phyloP scores from a whole-genome alignment of 345 rosid genomes.

The Linum lewisii region DNA sequence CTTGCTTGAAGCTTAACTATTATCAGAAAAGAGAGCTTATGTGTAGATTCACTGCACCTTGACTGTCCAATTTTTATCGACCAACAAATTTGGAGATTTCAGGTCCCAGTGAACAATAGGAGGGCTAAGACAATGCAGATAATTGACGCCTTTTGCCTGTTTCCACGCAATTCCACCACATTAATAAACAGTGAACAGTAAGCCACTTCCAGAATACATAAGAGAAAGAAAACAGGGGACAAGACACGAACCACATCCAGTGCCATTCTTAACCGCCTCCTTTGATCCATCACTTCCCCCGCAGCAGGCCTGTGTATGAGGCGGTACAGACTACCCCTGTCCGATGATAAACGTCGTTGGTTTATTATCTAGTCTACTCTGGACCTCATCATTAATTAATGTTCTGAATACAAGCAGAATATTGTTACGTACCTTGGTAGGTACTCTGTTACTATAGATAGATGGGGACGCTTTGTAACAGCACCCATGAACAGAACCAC shows the following conservation, averaged over 20 bases:
- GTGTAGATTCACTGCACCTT: conserved; percentile 38
- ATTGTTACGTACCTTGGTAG: conserved; percentile 85
- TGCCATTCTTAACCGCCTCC: conserved; percentile 87
- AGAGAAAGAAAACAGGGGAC: background rate
- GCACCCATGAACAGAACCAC: conserved; percentile 99
- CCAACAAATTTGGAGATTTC: conserved; percentile 88
- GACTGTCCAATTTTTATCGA: conserved; percentile 92
- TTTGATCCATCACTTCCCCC: conserved; percentile 75
- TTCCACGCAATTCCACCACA: conserved; percentile 17
- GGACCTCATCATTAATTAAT: background rate
- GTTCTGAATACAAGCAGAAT: conserved; percentile 1
- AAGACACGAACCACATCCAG: conserved; percentile 67
- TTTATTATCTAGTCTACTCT: conserved; percentile 1
- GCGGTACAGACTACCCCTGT: conserved; percentile 92
- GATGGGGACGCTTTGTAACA: conserved; percentile 75
- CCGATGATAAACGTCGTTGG: conserved; percentile 5
- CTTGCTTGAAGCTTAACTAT: too few species aligned
- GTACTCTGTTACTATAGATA: conserved; percentile 89
- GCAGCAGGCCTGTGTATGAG: conserved; percentile 80
- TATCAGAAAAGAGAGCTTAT: background rate
- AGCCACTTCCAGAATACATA: background rate
- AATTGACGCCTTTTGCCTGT: conserved; percentile 97
- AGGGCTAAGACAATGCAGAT: conserved; percentile 83
- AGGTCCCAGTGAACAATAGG: conserved; percentile 98
- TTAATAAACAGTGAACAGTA: background rate